Conservation (phyloP, 2,329 filamentous ascomycete genomes). For the Epichloe glyceriae region DNA sequence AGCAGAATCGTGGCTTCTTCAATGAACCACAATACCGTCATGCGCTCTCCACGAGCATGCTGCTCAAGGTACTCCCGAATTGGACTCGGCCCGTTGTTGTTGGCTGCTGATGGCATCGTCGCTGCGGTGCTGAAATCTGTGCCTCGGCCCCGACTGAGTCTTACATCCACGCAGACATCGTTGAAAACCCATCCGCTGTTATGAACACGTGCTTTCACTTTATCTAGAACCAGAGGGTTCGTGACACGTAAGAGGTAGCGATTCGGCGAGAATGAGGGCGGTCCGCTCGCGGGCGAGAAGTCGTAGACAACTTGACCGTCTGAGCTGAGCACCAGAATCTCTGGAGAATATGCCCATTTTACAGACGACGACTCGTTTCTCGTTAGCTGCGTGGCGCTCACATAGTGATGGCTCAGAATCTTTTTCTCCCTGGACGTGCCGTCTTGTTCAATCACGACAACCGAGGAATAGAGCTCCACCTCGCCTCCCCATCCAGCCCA, state of each 20-base stretch:
- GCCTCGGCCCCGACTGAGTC: slow-evolving; percentile 16
- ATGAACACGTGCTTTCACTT: slow-evolving; percentile 21
- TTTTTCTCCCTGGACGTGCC: slow-evolving; percentile 17
- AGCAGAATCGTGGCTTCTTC: slow-evolving; percentile 22
- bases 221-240: slow-evolving; percentile 20
- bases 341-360: slow-evolving; percentile 22
- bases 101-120: neutral
- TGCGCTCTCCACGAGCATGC: slow-evolving; percentile 22
- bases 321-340: slow-evolving; percentile 16
- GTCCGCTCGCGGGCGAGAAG: slow-evolving; percentile 12
- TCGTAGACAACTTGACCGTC: slow-evolving; percentile 20
- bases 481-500: slow-evolving; percentile 24
- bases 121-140: neutral
- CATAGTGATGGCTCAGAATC: slow-evolving; percentile 22
- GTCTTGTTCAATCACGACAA: slow-evolving; percentile 19
- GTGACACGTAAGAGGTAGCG: slow-evolving; percentile 19
- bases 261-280: slow-evolving; percentile 13
- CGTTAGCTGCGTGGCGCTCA: slow-evolving; percentile 21
- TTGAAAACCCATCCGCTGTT: slow-evolving; percentile 22
- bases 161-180: slow-evolving; percentile 21
- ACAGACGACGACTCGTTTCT: slow-evolving; percentile 18
- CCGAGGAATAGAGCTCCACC: slow-evolving; percentile 21
- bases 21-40: slow-evolving; percentile 24
- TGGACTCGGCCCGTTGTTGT: slow-evolving; percentile 5
- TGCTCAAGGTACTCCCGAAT: slow-evolving; percentile 22